Evolutionary conservation across 2,329 filamentous ascomycete species (phyloP).

Genomic region (Exophiala lecanii-corni): DNA sequence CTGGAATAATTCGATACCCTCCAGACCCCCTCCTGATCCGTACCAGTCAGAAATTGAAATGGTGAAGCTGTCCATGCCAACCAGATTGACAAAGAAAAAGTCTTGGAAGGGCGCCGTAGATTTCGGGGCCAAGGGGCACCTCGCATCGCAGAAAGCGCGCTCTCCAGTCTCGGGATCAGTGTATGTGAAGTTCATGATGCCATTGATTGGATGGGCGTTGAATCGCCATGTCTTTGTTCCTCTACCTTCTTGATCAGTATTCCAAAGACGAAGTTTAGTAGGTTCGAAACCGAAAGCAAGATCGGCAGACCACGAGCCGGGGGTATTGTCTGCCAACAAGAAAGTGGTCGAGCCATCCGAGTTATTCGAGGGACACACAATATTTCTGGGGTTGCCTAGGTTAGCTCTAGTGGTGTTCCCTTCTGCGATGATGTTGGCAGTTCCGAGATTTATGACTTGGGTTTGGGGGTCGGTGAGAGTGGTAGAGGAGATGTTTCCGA

Average conservation of each 20-base stretch:
- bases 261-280: constrained; percentile 81
- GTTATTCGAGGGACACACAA: constrained; percentile 71
- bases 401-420: constrained; percentile 54
- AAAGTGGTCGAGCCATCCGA: constrained; percentile 71
- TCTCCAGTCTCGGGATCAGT: constrained; percentile 67
- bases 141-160: constrained; percentile 68
- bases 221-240: constrained; percentile 87
- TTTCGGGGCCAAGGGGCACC: constrained; percentile 77
- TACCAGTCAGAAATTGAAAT: constrained; percentile 86
- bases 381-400: constrained; percentile 71
- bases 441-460: constrained; percentile 78
- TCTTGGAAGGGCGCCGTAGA: constrained; percentile 68
- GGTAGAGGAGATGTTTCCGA: constrained; percentile 60
- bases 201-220: constrained; percentile 76
- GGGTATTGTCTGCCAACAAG: constrained; percentile 68
- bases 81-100: constrained; percentile 80
- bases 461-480: constrained; percentile 52
- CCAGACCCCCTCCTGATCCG: constrained; percentile 75
- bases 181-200: constrained; percentile 95
- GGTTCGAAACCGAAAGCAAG: constrained; percentile 83
- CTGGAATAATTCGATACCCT: constrained; percentile 81
- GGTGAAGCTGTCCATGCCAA: constrained; percentile 83
- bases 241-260: constrained; percentile 76
- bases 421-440: constrained; percentile 64
- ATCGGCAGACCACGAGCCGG: constrained; percentile 77